phyloP scores from a whole-genome alignment of 345 rosid species.

The Eucalyptus pumila region DNA sequence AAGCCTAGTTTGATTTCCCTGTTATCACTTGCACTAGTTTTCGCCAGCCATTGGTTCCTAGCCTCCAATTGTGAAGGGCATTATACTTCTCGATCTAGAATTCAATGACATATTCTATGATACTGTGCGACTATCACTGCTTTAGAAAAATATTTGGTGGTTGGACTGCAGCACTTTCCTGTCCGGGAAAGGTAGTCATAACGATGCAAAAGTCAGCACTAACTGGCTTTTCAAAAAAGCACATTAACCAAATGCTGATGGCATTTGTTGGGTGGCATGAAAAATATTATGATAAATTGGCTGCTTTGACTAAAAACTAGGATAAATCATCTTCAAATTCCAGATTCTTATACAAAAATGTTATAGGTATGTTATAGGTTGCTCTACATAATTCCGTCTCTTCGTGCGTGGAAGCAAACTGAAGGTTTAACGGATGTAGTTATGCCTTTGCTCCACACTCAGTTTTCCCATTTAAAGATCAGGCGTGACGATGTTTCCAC shows the following conservation, averaged over 20 bases:
- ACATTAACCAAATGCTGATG: neutral
- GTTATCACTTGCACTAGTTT: neutral
- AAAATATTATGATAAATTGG: neutral
- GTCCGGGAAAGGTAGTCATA: neutral
- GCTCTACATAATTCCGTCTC: neutral
- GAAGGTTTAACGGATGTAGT: neutral
- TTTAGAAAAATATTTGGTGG: neutral
- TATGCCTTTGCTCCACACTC: neutral
- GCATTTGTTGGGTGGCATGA: neutral
- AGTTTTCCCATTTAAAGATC: neutral
- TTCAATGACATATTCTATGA: neutral
- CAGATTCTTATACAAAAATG: neutral
- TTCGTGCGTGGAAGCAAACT: rapidly evolving
- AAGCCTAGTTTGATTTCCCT: neutral
- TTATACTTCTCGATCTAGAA: neutral
- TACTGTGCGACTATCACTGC: neutral
- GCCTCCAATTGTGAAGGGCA: neutral
- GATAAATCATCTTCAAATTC: neutral
- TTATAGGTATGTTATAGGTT: neutral
- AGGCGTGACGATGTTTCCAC: neutral
- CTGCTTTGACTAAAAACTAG: rapidly evolving
- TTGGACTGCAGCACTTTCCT: neutral
- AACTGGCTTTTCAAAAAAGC: neutral
- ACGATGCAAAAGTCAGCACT: neutral
- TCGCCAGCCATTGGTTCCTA: neutral